Conservation (phyloP, 371 early-diverging fungal genomes). For the Mortierella sp. region DNA sequence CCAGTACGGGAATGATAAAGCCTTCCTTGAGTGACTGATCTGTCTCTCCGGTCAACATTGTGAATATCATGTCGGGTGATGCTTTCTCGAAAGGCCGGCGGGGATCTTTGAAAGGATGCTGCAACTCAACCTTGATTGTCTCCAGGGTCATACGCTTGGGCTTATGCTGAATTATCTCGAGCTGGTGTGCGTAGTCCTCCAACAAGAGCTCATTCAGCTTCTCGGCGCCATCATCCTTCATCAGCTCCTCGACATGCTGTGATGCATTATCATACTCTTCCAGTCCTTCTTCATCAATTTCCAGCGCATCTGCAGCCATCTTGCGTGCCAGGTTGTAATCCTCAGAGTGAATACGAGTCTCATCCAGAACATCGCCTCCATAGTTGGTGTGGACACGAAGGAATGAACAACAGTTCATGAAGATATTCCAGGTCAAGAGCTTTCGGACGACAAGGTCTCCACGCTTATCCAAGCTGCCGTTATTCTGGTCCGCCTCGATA, state of each 20-base stretch:
- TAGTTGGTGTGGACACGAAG: conserved; percentile 78
- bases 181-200: conserved; percentile 90
- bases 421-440: conserved; percentile 79
- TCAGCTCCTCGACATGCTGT: conserved; percentile 82
- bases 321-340: conserved; percentile 96
- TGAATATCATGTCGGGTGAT: conserved; percentile 74
- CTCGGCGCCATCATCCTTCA: conserved; percentile 77
- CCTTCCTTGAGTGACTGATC: conserved; percentile 72
- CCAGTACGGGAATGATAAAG: conserved; percentile 72
- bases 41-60: conserved; percentile 91
- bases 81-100: conserved; percentile 74
- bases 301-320: conserved; percentile 97
- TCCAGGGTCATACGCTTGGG: conserved; percentile 84
- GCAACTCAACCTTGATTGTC: conserved; percentile 89
- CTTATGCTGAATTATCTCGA: conserved; percentile 76
- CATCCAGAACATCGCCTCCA: conserved; percentile 85
- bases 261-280: conserved; percentile 75
- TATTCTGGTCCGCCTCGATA: conserved; percentile 57
- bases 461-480: conserved; percentile 60
- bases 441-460: conserved; percentile 77
- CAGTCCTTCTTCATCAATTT: conserved; percentile 87
- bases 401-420: conserved; percentile 94
- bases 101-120: conserved; percentile 84
- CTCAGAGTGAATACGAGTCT: conserved; percentile 95
- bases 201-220: conserved; percentile 88